Percentiles rank a stretch among this genome's conserved stretches.
Evolutionary conservation across 192 early-diverging fungal genomes (phyloP).

Genomic region (Coemansia pectinata): DNA sequence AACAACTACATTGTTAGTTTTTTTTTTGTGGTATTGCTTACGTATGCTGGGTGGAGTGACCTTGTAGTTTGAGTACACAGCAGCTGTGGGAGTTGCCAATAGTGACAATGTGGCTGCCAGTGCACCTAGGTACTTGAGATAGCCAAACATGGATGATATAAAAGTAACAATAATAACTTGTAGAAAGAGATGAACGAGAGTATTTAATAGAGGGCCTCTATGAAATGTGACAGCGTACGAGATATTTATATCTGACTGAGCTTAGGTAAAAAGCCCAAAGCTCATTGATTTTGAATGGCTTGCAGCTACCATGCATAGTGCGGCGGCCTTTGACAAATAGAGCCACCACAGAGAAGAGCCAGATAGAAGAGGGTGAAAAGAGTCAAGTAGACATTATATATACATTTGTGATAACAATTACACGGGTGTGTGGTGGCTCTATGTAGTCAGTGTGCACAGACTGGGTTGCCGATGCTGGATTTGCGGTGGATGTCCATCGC

Average conservation of each 20-base stretch:
- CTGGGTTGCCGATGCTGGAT: constrained; percentile 9
- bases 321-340: neutral
- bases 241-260: neutral
- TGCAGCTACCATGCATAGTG: constrained; percentile 4
- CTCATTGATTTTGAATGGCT: neutral
- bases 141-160: neutral
- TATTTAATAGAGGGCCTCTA: neutral
- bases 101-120: neutral
- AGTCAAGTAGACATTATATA: neutral
- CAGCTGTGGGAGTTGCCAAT: neutral
- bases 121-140: neutral
- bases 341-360: neutral
- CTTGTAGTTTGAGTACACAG: neutral
- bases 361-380: neutral
- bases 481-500: neutral
- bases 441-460: constrained; percentile 12
- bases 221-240: neutral
- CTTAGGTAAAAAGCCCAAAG: neutral
- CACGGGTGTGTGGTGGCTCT: neutral
- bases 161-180: neutral
- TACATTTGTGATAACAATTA: neutral
- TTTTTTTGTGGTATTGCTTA: neutral
- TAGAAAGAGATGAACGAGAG: neutral
- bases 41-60: neutral
- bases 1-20: neutral